These are phyloP conservation scores for Sisymbrium altissimum DNA, from an alignment of 345 rosid genomes.

Conservation along the genomic window DNA sequence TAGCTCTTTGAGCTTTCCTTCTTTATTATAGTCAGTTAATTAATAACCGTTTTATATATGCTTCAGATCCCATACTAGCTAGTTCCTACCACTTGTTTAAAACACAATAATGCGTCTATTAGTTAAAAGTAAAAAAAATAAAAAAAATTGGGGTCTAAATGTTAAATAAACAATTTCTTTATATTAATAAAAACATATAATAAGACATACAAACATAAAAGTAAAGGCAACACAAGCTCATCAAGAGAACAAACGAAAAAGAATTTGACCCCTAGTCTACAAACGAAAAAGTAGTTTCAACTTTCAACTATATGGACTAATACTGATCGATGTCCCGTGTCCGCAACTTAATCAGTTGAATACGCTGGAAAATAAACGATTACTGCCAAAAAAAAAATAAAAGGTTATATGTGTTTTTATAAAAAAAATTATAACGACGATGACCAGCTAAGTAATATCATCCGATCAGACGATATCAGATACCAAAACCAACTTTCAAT, in stretches of 20 bases:
- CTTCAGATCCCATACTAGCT: not conserved
- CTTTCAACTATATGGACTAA: not conserved
- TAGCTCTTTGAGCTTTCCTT: not conserved
- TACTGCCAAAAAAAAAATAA: no score
- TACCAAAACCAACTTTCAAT: not conserved
- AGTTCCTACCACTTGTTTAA: conserved; percentile 5
- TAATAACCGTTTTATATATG: not conserved
- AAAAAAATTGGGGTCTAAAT: no score
- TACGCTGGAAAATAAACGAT: not conserved
- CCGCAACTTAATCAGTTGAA: not conserved
- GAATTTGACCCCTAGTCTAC: not conserved
- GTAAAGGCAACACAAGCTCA: not conserved
- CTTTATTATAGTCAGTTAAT: not conserved
- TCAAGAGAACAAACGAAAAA: not conserved
- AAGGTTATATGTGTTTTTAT: not conserved
- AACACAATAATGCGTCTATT: not conserved
- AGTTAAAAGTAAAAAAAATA: no score
- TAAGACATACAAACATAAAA: not conserved
- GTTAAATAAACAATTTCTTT: no score
- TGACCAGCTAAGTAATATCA: not conserved
- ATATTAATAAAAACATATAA: not conserved
- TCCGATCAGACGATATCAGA: not conserved
- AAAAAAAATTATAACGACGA: not conserved
- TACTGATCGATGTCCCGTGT: no score
- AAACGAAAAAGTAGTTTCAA: not conserved